Evolutionary conservation across 169 alveolate species (phyloP), one percentile per base, ranked within the genome.

Genomic region (Neospora caninum): DNA sequence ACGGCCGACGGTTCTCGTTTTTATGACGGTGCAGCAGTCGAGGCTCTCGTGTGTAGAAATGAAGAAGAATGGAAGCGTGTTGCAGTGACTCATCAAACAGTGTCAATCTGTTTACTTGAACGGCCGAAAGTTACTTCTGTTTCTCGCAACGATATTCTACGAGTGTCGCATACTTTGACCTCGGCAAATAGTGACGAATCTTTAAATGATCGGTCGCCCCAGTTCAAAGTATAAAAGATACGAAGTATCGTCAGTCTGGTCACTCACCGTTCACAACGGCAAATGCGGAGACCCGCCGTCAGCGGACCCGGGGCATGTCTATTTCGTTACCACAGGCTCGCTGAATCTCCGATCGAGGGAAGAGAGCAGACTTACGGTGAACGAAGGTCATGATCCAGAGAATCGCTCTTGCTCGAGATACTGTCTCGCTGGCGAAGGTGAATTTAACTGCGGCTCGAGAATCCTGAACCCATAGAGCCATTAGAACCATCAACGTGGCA

Each of bases 321-420:
- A 49, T 0, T 49, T 0, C 18, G 58, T 0, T 49, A 49, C 18
- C 27, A 49, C 27, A 0, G 58, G 58, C 58, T 1, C 27, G 18
- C 58, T 22, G 58, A 49, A 49, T 13, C 6, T 49, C 18, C 58
- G 58, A 49, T 13, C 18, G 58, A 13, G 78, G 31, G 78, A 64
- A 0, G 25, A 29, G 36, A 0, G 29, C 36, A n/a, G 41, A 2
- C 89, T 43, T 45, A 82, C 89, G 89, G 67, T 82, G 89, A 42
- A 82, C 49, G 67, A 41, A 82, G 67, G 89, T 45, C 89, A 82
- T 82, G 41, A 82, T 64, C 89, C 89, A 82, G n/a, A 82, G 67
- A 45, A 82, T 42, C 4, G 41, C 22, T 49, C 16, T 43, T 45
- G 89, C 89, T n/a, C 89, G 89, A 22, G 69, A 41, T 6, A 6